These are phyloP conservation scores for Paraconiothyrium sp. DNA, from an alignment of 2,329 filamentous ascomycete genomes.

Conservation along the genomic window DNA sequence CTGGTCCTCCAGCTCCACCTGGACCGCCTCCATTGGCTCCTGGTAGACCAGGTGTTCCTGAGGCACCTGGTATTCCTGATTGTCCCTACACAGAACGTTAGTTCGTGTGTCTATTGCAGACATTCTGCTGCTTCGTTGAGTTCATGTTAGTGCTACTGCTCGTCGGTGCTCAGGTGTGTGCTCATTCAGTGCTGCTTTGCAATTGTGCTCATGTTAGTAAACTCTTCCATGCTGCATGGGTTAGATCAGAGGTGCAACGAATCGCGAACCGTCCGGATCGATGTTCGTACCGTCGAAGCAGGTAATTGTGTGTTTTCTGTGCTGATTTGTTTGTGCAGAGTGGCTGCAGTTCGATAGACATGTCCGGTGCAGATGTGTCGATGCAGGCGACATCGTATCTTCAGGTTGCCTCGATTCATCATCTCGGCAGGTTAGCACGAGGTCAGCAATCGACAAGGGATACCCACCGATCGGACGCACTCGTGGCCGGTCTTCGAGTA, in stretches of 20 bases:
- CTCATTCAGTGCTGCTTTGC: background rate
- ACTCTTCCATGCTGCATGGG: background rate
- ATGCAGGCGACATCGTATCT: no score
- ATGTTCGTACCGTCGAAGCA: no score
- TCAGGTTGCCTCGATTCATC: no score
- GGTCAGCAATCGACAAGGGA: background rate
- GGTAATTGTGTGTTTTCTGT: no score
- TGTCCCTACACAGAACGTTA: constrained; percentile 6
- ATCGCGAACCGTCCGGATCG: background rate
- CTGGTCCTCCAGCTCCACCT: no score
- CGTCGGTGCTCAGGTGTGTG: background rate
- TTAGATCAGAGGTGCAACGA: background rate
- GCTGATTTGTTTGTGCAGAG: no score
- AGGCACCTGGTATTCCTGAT: background rate
- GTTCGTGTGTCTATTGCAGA: background rate
- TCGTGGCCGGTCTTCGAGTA: background rate
- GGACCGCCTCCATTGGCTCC: no score
- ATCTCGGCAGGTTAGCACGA: no score
- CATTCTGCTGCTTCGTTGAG: background rate
- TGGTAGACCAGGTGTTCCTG: background rate
- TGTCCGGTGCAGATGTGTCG: no score
- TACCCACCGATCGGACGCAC: background rate
- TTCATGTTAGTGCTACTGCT: background rate
- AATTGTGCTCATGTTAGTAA: background rate
- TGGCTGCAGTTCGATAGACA: no score